Evolutionary conservation across 1,284 basidiomycete genomes (phyloP), one percentile per base, ranked within the genome.

Genomic region (Ganoderma lucidum): DNA sequence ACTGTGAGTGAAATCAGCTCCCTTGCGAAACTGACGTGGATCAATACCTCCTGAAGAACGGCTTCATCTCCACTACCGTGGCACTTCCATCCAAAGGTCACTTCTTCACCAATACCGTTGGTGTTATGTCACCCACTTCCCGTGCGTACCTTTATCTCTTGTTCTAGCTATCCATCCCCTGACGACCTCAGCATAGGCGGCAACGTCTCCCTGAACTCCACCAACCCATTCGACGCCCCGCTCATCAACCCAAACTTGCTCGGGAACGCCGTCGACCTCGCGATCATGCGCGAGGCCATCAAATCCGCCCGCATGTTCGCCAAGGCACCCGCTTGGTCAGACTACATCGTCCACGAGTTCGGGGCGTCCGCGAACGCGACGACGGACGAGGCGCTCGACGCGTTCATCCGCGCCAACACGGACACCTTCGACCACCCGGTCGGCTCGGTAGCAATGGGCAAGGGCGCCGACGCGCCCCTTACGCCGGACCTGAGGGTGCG

Each of bases 401-500:
- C 35, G 45, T 70, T 69, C 62, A 65, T 68, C 30, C 62, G 65
- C 37, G 39, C 39, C 41, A 59, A 64, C 44, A 9, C 48, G 14
- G 61, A 55, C 41, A 65, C 67, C 8, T 28, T 66, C 37, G 44
- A 53, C 30, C 73, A 74, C 60, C 67, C 68, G 0, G 71, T 71
- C 12, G 68, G 71, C 12, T 67, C 70, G 12, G 67, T 68, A n/a
- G 60, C 55, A 15, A 71, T 73, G 69, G 64, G 68, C 32, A 66
- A 41, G 41, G 64, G 42, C 23, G 53, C 8, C 19, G 10, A 35
- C 6, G 42, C 55, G 10, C 79, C 81, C 6, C 71, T 81, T 3
- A 79, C 81, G 64, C 67, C 76, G 3, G 63, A 74, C 35, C 70
- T 82, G 62, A 68, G 53, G 23, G 80, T 82, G 32, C 74, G 80